Conservation (phyloP, 768 basidiomycete genomes). For the Suillus plorans region DNA sequence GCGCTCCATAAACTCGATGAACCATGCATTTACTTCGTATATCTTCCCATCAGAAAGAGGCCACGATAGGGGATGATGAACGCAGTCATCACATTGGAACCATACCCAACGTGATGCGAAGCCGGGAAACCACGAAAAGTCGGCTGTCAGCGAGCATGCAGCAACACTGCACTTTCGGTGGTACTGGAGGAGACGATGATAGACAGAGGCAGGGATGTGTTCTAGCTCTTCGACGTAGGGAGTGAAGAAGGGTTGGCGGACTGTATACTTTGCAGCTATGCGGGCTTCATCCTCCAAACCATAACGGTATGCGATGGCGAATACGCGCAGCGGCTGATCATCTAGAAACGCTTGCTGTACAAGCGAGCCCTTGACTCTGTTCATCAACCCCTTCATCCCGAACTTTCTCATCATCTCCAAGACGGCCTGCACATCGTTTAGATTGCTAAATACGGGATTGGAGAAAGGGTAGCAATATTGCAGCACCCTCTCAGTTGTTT, state of each 20-base stretch:
- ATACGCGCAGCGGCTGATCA: slow-evolving; percentile 35
- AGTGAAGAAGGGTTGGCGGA: slow-evolving; percentile 35
- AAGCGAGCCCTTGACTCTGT: slow-evolving; percentile 29
- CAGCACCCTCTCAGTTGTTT: slow-evolving; percentile 33
- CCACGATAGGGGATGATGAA: slow-evolving; percentile 34
- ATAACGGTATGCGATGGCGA: slow-evolving; percentile 40
- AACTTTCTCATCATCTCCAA: slow-evolving; percentile 40
- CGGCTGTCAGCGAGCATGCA: slow-evolving; percentile 30
- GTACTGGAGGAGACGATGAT: slow-evolving; percentile 38
- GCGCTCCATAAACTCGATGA: slow-evolving; percentile 36
- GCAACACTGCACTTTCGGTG: slow-evolving; percentile 34
- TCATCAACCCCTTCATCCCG: slow-evolving; percentile 33
- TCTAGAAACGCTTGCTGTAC: slow-evolving; percentile 26
- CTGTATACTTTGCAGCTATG: slow-evolving; percentile 35
- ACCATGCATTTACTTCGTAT: slow-evolving; percentile 35
- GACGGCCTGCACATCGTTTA: slow-evolving; percentile 35
- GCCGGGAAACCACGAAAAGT: slow-evolving; percentile 36
- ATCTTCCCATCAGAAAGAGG: slow-evolving; percentile 35
- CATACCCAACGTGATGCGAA: slow-evolving; percentile 38
- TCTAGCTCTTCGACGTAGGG: slow-evolving; percentile 37
- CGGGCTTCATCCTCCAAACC: slow-evolving; percentile 32
- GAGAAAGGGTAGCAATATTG: slow-evolving; percentile 38
- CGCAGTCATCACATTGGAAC: slow-evolving; percentile 39
- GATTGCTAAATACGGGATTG: slow-evolving; percentile 30
- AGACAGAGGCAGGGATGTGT: slow-evolving; percentile 35